These are phyloP conservation scores for Calonectria ilicicola DNA, from an alignment of 2,329 filamentous ascomycete genomes.

Conservation along the genomic window DNA sequence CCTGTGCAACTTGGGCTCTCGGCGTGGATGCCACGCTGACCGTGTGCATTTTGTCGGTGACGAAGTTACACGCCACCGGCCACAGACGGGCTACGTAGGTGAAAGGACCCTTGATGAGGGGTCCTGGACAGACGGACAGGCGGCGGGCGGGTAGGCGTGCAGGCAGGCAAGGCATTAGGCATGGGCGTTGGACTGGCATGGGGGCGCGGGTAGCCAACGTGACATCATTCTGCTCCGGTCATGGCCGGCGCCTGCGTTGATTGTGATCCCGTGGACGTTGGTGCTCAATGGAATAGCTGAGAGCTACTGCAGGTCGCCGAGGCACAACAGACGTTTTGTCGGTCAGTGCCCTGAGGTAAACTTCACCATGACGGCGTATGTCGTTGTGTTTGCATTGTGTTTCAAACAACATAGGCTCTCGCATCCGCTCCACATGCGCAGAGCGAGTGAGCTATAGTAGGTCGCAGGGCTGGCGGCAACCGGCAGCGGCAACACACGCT, in stretches of 20 bases:
- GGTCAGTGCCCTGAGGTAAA: not conserved
- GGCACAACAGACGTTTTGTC: not conserved
- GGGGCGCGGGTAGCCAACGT: slow-evolving; percentile 18
- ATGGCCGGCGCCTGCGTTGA: slow-evolving; percentile 21
- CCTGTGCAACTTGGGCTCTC: slow-evolving; percentile 16
- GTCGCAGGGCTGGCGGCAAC: slow-evolving; percentile 14
- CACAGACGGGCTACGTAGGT: not conserved
- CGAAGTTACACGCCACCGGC: slow-evolving; percentile 14
- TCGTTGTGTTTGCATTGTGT: not conserved
- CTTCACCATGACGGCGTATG: not conserved
- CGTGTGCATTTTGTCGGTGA: slow-evolving; percentile 16
- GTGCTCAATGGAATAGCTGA: slow-evolving; percentile 3
- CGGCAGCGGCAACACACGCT: not conserved
- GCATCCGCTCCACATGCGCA: slow-evolving; percentile 2
- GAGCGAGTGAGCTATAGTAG: not conserved
- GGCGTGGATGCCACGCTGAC: slow-evolving; percentile 22
- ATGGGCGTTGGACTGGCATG: slow-evolving; percentile 15
- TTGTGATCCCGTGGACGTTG: slow-evolving; percentile 23
- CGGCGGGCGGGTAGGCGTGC: not conserved
- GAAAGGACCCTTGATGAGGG: slow-evolving; percentile 9
- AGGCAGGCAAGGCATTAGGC: slow-evolving; percentile 2
- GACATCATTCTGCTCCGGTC: slow-evolving; percentile 27
- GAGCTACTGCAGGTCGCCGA: slow-evolving; percentile 16
- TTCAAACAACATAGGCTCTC: not conserved
- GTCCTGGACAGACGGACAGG: not conserved